phyloP scores from a whole-genome alignment of 495 filamentous ascomycete species.

The Sporormia fimetaria region DNA sequence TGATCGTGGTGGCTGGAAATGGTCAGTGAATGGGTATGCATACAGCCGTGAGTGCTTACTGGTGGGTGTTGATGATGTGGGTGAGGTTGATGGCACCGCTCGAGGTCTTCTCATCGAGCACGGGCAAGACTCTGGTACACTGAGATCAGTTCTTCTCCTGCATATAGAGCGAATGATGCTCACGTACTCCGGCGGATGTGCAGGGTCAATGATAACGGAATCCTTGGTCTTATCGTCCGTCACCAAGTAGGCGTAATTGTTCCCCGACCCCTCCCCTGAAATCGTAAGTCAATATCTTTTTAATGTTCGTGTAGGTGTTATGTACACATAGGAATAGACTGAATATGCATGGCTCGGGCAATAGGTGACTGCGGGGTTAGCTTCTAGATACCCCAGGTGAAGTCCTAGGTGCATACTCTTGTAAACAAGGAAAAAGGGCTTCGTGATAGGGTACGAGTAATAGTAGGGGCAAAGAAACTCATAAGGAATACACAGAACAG shows the following conservation, averaged over 20 bases:
- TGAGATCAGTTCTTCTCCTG: slow-evolving; percentile 2
- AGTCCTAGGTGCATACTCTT: slow-evolving; percentile 1
- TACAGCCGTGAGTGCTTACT: slow-evolving; percentile 46
- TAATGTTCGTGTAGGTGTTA: slow-evolving; percentile 16
- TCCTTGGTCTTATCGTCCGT: slow-evolving; percentile 80
- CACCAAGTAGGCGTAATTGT: slow-evolving; percentile 97
- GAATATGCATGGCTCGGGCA: slow-evolving; percentile 71
- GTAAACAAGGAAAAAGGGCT: slow-evolving; percentile 8
- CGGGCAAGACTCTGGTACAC: slow-evolving; percentile 58
- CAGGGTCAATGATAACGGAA: slow-evolving; percentile 93
- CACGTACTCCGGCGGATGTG: slow-evolving; percentile 78
- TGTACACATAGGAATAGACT: slow-evolving; percentile 97
- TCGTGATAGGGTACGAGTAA: slow-evolving; percentile 9
- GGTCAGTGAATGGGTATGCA: neutral
- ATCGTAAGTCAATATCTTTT: neutral
- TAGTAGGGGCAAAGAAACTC: slow-evolving; percentile 17
- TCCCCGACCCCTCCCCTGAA: slow-evolving; percentile 79
- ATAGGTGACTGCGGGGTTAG: slow-evolving; percentile 14
- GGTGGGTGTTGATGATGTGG: slow-evolving; percentile 91
- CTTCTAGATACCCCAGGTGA: neutral
- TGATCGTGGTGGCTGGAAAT: slow-evolving; percentile 77
- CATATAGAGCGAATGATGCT: neutral
- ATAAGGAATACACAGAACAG: slow-evolving; percentile 17
- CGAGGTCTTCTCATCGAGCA: slow-evolving; percentile 60
- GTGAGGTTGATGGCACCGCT: slow-evolving; percentile 67